Evolutionary conservation across 352 stramenopile species (phyloP), one percentile per base, ranked within the genome.

Genomic region (Phytopythium sindhum): DNA sequence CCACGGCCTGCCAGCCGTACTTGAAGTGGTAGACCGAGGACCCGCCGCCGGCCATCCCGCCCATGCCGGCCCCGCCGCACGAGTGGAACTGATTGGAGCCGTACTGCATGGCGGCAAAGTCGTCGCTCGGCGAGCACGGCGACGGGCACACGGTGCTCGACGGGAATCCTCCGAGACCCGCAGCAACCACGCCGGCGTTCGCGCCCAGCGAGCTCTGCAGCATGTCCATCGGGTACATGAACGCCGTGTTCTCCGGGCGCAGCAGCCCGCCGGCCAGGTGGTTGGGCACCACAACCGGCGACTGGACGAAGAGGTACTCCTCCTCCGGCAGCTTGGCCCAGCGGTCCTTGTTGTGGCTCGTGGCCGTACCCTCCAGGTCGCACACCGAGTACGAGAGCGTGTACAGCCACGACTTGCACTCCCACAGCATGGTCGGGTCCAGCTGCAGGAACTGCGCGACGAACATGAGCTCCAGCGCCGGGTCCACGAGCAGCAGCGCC

Each of bases 391-490:
- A 87, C 14, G 80, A 80, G 60, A 85, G 77, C 14, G 69, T 63
- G 53, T 88, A 81, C 21, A 93, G 75, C 84, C 84, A 93, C 60
- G 75, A 85, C 72, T 90, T 89, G 73, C 84, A 93, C 39, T 93
- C 84, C 82, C 83, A 93, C 23, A 93, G 70, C 59, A 93, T 77
- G 29, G 77, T 86, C 31, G 80, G 79, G 58, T 93, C 84, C 14
- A 93, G 68, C 63, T 93, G 84, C 33, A 93, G 65, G 55, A 93
- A 93, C 67, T 91, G 81, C 35, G 84, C 84, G n/a, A 91, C 82
- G 63, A 90, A 93, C 61, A 88, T 73, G 44, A 91, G 78, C 63
- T 93, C 84, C 44, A 93, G 69, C 15, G 68, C 75, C 24, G 79
- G 66, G 47, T 93, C 84, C 42, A 86, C 84, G 8, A 93, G 68